These are phyloP conservation scores for Sordaria brevicollis DNA, from an alignment of 495 filamentous ascomycete species.

Conservation along the genomic window DNA sequence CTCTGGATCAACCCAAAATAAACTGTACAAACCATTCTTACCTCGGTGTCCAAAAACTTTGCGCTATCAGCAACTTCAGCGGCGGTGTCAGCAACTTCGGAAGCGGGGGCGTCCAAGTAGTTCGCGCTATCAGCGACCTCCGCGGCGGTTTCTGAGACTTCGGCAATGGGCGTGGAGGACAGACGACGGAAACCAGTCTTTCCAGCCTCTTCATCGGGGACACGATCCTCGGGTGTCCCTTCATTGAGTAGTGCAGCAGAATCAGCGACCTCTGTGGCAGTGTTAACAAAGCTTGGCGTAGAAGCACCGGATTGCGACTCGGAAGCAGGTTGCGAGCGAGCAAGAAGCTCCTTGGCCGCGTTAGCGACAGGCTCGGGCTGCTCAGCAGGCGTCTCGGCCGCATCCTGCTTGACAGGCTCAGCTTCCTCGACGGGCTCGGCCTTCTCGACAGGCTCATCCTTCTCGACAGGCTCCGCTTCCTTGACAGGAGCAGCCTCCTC, in stretches of 20 bases:
- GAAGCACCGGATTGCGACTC: conserved; percentile 9
- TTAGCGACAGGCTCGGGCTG: neutral
- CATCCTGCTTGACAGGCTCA: neutral
- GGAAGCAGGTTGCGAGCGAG: neutral
- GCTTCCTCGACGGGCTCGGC: neutral
- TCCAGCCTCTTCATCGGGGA: conserved; percentile 19
- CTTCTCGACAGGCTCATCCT: neutral
- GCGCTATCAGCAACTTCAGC: conserved; percentile 40
- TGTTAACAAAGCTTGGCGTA: conserved; percentile 14
- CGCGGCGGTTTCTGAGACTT: conserved; percentile 27
- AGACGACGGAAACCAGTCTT: conserved; percentile 19
- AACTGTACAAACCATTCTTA: neutral
- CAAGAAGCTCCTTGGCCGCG: neutral
- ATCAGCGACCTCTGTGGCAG: conserved; percentile 32
- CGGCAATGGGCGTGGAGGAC: conserved; percentile 23
- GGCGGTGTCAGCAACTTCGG: conserved; percentile 30
- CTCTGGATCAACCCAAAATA: neutral
- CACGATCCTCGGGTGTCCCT: conserved; percentile 18
- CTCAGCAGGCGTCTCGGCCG: neutral
- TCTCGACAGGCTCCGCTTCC: neutral
- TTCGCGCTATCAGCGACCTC: conserved; percentile 10
- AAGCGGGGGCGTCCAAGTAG: conserved; percentile 15
- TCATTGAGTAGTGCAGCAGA: conserved; percentile 28
- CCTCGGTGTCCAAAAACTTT: conserved; percentile 14
- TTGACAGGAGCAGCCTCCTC: neutral